Evolutionary conservation across 2,329 filamentous ascomycete genomes (phyloP).

Genomic region (Xylariaceae sp.): DNA sequence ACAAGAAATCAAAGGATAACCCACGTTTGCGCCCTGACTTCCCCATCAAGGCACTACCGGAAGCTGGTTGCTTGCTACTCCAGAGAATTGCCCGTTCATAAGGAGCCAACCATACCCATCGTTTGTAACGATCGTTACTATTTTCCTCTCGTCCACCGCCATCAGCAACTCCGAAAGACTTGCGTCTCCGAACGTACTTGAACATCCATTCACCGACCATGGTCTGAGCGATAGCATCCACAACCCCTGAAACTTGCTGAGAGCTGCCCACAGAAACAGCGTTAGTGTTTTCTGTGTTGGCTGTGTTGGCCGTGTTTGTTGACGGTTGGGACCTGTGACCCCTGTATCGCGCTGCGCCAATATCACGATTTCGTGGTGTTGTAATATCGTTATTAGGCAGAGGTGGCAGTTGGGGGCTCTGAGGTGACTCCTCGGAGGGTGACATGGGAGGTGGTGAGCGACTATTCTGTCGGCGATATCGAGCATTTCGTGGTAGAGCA

Average conservation of each 20-base stretch:
- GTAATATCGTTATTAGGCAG: slow-evolving; percentile 76
- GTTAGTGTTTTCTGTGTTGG: slow-evolving; percentile 53
- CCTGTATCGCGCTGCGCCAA: slow-evolving; percentile 50
- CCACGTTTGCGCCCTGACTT: slow-evolving; percentile 94
- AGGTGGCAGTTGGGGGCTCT: slow-evolving; percentile 75
- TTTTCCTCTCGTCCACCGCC: slow-evolving; percentile 70
- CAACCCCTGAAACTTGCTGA: slow-evolving; percentile 77
- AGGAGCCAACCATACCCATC: slow-evolving; percentile 98
- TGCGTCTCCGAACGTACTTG: slow-evolving; percentile 86
- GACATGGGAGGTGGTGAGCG: slow-evolving; percentile 72
- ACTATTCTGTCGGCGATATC: slow-evolving; percentile 58
- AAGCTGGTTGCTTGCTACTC: slow-evolving; percentile 96
- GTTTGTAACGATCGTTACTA: slow-evolving; percentile 83
- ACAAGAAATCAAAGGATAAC: slow-evolving; percentile 47
- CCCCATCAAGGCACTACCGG: slow-evolving; percentile 85
- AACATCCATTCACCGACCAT: slow-evolving; percentile 99
- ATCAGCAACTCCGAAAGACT: slow-evolving; percentile 85
- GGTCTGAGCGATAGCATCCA: slow-evolving; percentile 95
- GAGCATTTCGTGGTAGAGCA: slow-evolving; percentile 66
- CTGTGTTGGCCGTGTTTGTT: slow-evolving; percentile 60
- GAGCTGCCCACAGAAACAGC: slow-evolving; percentile 62
- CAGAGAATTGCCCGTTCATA: slow-evolving; percentile 97
- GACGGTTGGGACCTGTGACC: slow-evolving; percentile 65
- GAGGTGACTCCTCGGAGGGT: slow-evolving; percentile 69
- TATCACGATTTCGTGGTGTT: slow-evolving; percentile 58